phyloP scores from a whole-genome alignment of 208 protist species.

The Angomonas ambiguus region DNA sequence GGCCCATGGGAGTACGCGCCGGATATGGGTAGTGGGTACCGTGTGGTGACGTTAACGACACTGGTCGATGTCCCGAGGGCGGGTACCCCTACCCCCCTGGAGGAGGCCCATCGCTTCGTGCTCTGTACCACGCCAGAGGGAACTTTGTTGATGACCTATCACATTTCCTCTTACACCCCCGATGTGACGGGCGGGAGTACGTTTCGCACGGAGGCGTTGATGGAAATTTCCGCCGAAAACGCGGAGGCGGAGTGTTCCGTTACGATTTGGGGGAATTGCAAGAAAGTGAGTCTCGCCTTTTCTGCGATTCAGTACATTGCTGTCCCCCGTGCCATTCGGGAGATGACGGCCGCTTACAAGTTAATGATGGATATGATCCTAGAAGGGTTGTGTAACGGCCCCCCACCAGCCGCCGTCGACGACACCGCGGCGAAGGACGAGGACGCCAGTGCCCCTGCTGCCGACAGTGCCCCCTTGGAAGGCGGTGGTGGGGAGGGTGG shows the following conservation, averaged over 20 bases:
- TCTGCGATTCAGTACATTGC: slow-evolving; percentile 70
- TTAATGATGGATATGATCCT: slow-evolving; percentile 75
- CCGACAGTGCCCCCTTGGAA: slow-evolving; percentile 7
- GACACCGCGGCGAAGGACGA: slow-evolving; percentile 9
- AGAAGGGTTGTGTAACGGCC: slow-evolving; percentile 48
- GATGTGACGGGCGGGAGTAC: slow-evolving; percentile 54
- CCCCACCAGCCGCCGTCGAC: background rate
- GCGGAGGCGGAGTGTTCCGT: slow-evolving; percentile 52
- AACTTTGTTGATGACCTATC: slow-evolving; percentile 53
- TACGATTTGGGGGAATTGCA: slow-evolving; percentile 63
- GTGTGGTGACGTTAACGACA: slow-evolving; percentile 51
- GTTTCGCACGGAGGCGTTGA: slow-evolving; percentile 74
- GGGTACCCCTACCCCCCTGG: slow-evolving; percentile 53
- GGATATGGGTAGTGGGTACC: slow-evolving; percentile 74
- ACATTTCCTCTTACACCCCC: slow-evolving; percentile 83
- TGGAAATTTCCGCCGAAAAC: slow-evolving; percentile 58
- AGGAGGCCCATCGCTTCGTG: slow-evolving; percentile 77
- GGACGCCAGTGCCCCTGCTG: background rate
- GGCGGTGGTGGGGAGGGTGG: slow-evolving; percentile 19
- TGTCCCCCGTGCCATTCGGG: slow-evolving; percentile 52
- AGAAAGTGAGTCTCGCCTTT: slow-evolving; percentile 71
- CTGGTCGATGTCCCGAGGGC: slow-evolving; percentile 60
- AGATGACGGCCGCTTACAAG: slow-evolving; percentile 76
- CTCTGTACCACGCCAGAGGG: slow-evolving; percentile 40
- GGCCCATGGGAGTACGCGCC: slow-evolving; percentile 58